Evolutionary conservation across 2,329 filamentous ascomycete species (phyloP), one percentile per base, ranked within the genome.

Genomic region (Fusarium pseudocircinatum): DNA sequence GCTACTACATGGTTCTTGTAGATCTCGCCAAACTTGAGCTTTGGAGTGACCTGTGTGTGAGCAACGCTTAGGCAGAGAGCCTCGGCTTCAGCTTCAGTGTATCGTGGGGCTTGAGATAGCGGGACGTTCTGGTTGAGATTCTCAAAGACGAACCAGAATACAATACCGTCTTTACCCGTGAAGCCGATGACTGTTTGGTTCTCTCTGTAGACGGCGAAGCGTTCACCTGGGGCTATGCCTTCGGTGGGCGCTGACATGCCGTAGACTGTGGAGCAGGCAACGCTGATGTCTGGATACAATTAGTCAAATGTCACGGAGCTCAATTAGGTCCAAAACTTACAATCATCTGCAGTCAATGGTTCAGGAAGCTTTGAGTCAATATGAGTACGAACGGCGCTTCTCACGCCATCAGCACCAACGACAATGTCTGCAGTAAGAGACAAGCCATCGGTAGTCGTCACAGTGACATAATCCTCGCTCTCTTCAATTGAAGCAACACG

Each of bases 61-160:
- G 37, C 37, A 7, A 53, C 49, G 6, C 14, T 26, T 20, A 36
- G 36, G 4, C 58, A 60, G 2, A 60, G 58, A 4, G 39, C 37
- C 20, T 60, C 58, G 4, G 47, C 47, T 15, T 60, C 58, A 12
- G n/a, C 58, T 42, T 54, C 47, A 8, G 58, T 56, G 28, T 60
- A 60, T 43, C 58, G 30, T 4, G 37, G 49, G 2, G 58, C 58
- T 1, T 43, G 37, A 8, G 58, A 60, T 3, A 60, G 47, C 0
- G 58, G 58, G 7, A 60, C 6, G 15, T 60, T 42, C 11, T 28
- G 11, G 24, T 43, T 15, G 20, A 60, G 47, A 0, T 60, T 56
- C 7, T 60, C 58, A 7, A 60, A 60, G 6, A 60, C 58, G 7
- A 60, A 60, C 58, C 58, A 60, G 47, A 60, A 60, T 0, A 60